A percentile compares a stretch with the other conserved stretches of the same genome.
These are phyloP conservation scores for Haematococcus lacustris DNA, from an alignment of 139 green algal species.

Conservation along the genomic window DNA sequence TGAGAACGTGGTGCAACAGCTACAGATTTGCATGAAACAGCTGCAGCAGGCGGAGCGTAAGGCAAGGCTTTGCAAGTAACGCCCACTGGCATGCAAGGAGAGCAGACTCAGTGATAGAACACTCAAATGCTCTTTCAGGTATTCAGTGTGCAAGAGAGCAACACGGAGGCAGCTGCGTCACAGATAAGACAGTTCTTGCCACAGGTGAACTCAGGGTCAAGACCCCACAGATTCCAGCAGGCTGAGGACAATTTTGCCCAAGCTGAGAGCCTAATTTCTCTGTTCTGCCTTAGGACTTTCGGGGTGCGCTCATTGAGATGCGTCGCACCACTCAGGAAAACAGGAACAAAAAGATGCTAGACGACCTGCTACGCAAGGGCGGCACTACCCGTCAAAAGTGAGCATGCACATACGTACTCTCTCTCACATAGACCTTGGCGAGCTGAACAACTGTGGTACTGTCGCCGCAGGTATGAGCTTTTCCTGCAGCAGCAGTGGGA, in stretches of 20 bases:
- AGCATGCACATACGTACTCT: too few relatives aligned
- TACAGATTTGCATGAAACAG: background rate
- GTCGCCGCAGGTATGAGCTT: slow-evolving; percentile 22
- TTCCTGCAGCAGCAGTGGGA: slow-evolving; percentile 38
- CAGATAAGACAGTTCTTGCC: slow-evolving; percentile 9
- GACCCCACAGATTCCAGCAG: too few relatives aligned
- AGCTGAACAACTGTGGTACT: too few relatives aligned
- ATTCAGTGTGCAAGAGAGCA: slow-evolving; percentile 11
- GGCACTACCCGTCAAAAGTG: slow-evolving; percentile 24
- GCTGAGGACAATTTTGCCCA: too few relatives aligned
- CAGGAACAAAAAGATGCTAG: slow-evolving; percentile 22
- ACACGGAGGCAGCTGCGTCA: slow-evolving; percentile 12
- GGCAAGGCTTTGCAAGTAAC: background rate
- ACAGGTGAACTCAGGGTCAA: too few relatives aligned
- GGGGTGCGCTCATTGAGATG: slow-evolving; percentile 17
- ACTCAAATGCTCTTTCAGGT: background rate
- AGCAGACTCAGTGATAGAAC: background rate
- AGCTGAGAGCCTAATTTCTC: too few relatives aligned
- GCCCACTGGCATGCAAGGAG: background rate
- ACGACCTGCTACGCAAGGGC: slow-evolving; percentile 18
- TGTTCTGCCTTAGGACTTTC: too few relatives aligned
- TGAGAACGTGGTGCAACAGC: background rate
- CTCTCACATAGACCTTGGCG: too few relatives aligned
- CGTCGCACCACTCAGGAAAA: slow-evolving; percentile 2
- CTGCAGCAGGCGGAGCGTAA: background rate